Evolutionary conservation across 2,329 filamentous ascomycete species (phyloP).

Genomic region (Byssochlamys sp.): DNA sequence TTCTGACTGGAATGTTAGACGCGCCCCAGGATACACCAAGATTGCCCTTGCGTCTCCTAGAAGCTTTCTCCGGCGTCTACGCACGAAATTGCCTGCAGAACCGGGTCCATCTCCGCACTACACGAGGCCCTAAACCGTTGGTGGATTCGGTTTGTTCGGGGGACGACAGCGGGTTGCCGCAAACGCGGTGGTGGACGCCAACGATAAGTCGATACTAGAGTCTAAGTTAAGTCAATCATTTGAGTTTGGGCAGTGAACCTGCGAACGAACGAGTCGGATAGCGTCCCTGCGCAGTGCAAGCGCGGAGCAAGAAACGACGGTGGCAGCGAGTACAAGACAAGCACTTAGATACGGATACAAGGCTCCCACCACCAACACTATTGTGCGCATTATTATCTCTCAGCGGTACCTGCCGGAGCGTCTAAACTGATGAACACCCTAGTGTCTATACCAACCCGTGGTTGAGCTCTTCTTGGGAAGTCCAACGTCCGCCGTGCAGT

Average conservation of each 20-base stretch:
- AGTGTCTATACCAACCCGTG: conserved; percentile 20
- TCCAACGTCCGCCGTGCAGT: conserved; percentile 6
- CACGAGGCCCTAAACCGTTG: conserved; percentile 13
- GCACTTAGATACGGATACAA: neutral
- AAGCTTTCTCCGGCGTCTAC: conserved; percentile 5
- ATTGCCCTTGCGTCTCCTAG: conserved; percentile 9
- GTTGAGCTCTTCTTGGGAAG: conserved; percentile 11
- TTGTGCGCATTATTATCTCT: conserved; percentile 24
- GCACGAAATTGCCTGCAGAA: conserved; percentile 23
- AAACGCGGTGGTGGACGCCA: conserved; percentile 17
- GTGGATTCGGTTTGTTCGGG: conserved; percentile 16
- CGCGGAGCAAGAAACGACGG: neutral
- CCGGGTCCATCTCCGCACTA: conserved; percentile 20
- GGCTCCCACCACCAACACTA: conserved; percentile 8
- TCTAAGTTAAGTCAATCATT: neutral
- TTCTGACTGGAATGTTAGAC: conserved; percentile 7
- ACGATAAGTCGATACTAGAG: conserved; percentile 9
- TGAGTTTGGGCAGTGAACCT: neutral
- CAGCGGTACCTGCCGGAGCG: conserved; percentile 23
- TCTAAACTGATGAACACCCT: conserved; percentile 18
- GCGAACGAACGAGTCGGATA: neutral
- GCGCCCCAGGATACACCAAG: conserved; percentile 5
- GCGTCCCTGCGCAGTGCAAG: neutral
- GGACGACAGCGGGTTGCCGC: conserved; percentile 16
- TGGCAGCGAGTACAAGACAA: neutral